Evolutionary conservation across 1,139 yeast species (phyloP), one percentile per base, ranked within the genome.

Genomic region (Yarrowia galli): DNA sequence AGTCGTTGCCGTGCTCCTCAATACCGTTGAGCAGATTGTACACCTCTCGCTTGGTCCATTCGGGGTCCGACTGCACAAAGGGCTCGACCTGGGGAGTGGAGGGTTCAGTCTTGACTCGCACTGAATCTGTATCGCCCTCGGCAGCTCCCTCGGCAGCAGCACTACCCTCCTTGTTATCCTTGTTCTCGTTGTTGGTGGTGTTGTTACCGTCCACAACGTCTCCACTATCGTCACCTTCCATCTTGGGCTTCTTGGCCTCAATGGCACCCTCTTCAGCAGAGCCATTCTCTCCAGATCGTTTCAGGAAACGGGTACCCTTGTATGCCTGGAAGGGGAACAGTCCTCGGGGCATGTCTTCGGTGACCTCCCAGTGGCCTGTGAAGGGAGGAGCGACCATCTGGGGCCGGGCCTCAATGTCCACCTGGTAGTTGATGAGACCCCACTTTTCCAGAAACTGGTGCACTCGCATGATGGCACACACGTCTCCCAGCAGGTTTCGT

Each of bases 391-490:
- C 91, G 45, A 88, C 82, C 70, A 84, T 84, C 25, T 87, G 84
- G 1, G 96, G 95, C 70, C 90, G 85, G 69, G 89, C 84, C 72
- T 88, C 92, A 0, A 85, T 83, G 75, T 88, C 93, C 63, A 89
- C 97, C 78, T 95, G 99, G 76, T 96, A 96, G 78, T 96, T 96
- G 68, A 96, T 92, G 69, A 96, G 82, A 0, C 99, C 99, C 99
- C 99, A 96, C 77, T 90, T 91, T 75, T 87, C 93, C 71, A 96
- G 82, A 75, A 96, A 95, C 71, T 91, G 86, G 77, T 92, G 98
- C 13, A 95, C 87, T 71, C 99, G 85, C 85, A 95, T 87, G 70
- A 96, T 84, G 0, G 97, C 89, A 22, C 98, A 97, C 13, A 93
- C 98, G 80, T 96, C 99, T 51, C 99, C 99, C 25, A 92, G 96